Percentiles rank a stretch among this genome's conserved stretches.
Conservation (phyloP, 2,329 filamentous ascomycete species). For the Corynespora cassiicola region DNA sequence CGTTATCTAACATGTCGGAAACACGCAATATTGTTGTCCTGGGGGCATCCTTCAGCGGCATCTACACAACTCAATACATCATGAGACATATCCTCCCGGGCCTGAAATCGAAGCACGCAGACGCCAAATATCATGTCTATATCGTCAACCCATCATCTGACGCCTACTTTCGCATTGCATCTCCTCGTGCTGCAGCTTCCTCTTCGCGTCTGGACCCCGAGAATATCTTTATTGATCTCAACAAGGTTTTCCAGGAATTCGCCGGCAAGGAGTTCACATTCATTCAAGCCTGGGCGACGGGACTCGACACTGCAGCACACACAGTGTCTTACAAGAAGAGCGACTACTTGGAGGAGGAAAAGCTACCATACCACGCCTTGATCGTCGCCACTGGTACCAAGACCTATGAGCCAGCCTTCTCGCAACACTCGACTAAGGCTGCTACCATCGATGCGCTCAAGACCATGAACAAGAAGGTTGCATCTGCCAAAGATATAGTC, state of each 20-base stretch:
- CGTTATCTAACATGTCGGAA: conserved; percentile 34
- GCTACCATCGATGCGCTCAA: conserved; percentile 39
- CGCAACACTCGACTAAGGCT: conserved; percentile 44
- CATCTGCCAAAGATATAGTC: conserved; percentile 51
- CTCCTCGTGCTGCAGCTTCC: conserved; percentile 60
- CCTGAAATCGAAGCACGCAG: conserved; percentile 35
- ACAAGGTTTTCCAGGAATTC: conserved; percentile 60
- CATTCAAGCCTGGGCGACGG: conserved; percentile 57
- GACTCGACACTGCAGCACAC: conserved; percentile 52
- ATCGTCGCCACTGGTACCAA: conserved; percentile 63
- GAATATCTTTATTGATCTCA: conserved; percentile 58
- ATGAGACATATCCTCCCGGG: conserved; percentile 43
- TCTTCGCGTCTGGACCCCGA: conserved; percentile 54
- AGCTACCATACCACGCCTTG: conserved; percentile 59
- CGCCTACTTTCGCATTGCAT: conserved; percentile 61
- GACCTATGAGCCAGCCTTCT: conserved; percentile 53
- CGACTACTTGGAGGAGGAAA: conserved; percentile 28
- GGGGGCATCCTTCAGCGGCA: conserved; percentile 36
- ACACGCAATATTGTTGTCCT: conserved; percentile 44
- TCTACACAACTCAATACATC: conserved; percentile 41
- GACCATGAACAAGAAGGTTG: conserved; percentile 41
- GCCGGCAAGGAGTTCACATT: conserved; percentile 55
- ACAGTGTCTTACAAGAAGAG: conserved; percentile 51
- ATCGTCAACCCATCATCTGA: conserved; percentile 60
- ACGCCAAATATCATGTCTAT: conserved; percentile 57